Conservation (phyloP, 768 basidiomycete genomes). For the Xerocomellus intermedius region DNA sequence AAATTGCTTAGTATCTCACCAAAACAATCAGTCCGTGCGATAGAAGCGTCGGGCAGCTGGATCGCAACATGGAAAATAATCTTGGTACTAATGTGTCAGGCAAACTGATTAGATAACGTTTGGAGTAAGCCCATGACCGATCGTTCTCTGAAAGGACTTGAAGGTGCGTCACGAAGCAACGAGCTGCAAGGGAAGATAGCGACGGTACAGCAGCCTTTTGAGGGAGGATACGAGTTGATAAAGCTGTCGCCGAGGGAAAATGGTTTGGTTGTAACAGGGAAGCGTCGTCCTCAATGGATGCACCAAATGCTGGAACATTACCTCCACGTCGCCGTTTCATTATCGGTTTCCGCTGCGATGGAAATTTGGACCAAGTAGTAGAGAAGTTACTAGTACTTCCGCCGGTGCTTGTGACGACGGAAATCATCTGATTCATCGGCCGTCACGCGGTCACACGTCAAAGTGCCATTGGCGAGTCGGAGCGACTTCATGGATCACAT, state of each 20-base stretch:
- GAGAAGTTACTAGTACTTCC: no score
- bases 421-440: no score
- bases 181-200: conserved; percentile 49
- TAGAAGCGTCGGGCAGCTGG: conserved; percentile 50
- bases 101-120: conserved; percentile 42
- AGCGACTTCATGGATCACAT: no score
- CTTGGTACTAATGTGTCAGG: conserved; percentile 52
- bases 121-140: conserved; percentile 39
- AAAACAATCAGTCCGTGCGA: conserved; percentile 54
- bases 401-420: no score
- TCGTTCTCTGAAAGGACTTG: conserved; percentile 39
- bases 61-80: conserved; percentile 50
- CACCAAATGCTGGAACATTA: conserved; percentile 36
- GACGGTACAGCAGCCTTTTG: conserved; percentile 36
- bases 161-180: conserved; percentile 49
- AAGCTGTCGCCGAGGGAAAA: conserved; percentile 50
- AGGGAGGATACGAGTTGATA: conserved; percentile 45
- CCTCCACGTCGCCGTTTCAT: conserved; percentile 17
- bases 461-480: no score
- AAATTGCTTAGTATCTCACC: conserved; percentile 33
- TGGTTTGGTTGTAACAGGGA: conserved; percentile 35
- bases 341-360: not conserved
- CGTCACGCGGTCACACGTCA: no score
- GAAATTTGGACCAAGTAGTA: no score
- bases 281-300: conserved; percentile 45